Conservation (phyloP, 306 rosid genomes). For the Pachyrhizus erosus region DNA sequence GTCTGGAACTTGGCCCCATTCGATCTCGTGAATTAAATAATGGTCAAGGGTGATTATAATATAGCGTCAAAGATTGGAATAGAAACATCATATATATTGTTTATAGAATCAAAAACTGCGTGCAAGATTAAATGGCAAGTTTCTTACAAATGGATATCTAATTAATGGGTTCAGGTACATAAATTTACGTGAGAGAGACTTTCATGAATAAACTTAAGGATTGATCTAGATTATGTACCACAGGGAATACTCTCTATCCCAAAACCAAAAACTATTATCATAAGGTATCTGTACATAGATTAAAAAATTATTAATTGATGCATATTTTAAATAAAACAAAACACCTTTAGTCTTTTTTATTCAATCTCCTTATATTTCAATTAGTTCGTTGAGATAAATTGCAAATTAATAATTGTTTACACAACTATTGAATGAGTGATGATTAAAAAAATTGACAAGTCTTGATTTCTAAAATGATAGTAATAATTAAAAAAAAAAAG, state of each 20-base stretch:
- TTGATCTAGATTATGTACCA: constrained; percentile 43
- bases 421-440: not conserved
- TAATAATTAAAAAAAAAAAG: no score
- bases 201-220: constrained; percentile 45
- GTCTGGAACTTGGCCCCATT: constrained; percentile 40
- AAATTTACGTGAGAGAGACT: constrained; percentile 58
- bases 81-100: constrained; percentile 67
- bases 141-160: constrained; percentile 40
- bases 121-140: constrained; percentile 46
- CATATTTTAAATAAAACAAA: not conserved
- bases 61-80: constrained; percentile 60
- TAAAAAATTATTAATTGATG: not conserved
- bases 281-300: not conserved
- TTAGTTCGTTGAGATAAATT: not conserved
- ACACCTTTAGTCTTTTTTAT: not conserved
- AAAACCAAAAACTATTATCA: not conserved
- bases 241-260: constrained; percentile 25
- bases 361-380: not conserved
- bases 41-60: constrained; percentile 3
- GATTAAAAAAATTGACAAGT: not conserved
- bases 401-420: not conserved
- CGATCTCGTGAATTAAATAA: constrained; percentile 40
- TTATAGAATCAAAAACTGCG: constrained; percentile 48
- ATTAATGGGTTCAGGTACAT: constrained; percentile 62
- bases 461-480: not conserved